Conservation (phyloP, 768 basidiomycete genomes). For the Leccinum disarticulatum region DNA sequence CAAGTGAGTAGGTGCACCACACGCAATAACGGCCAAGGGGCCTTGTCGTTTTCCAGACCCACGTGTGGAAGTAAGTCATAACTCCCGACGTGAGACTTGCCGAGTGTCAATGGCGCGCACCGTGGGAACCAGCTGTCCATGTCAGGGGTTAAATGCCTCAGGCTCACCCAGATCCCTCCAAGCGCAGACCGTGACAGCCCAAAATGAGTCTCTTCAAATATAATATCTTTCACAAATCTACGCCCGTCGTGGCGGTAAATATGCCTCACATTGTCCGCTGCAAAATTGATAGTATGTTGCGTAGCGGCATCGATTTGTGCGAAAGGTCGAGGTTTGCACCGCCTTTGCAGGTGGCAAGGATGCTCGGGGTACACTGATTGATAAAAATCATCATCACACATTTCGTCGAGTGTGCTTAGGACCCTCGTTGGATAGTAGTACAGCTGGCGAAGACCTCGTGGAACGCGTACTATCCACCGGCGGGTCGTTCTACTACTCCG, state of each 20-base stretch:
- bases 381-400: background rate
- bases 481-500: slow-evolving; percentile 8
- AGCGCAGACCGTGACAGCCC: background rate
- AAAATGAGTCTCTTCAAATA: background rate
- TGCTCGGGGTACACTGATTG: background rate
- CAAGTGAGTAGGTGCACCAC: background rate
- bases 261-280: background rate
- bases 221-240: background rate
- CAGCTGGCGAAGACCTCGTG: background rate
- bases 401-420: background rate
- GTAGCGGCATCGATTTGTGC: background rate
- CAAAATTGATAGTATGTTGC: background rate
- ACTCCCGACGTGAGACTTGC: background rate
- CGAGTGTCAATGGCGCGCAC: too few relatives aligned
- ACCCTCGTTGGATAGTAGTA: background rate
- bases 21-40: background rate
- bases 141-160: too few relatives aligned
- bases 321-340: background rate
- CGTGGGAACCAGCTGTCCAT: too few relatives aligned
- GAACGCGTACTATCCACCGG: slow-evolving; percentile 17
- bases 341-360: background rate
- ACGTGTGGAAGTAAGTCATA: background rate
- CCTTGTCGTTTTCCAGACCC: background rate
- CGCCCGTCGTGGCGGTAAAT: background rate
- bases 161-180: background rate